phyloP scores from a whole-genome alignment of 2,329 filamentous ascomycete genomes.

The Rugonectria rugulosa region DNA sequence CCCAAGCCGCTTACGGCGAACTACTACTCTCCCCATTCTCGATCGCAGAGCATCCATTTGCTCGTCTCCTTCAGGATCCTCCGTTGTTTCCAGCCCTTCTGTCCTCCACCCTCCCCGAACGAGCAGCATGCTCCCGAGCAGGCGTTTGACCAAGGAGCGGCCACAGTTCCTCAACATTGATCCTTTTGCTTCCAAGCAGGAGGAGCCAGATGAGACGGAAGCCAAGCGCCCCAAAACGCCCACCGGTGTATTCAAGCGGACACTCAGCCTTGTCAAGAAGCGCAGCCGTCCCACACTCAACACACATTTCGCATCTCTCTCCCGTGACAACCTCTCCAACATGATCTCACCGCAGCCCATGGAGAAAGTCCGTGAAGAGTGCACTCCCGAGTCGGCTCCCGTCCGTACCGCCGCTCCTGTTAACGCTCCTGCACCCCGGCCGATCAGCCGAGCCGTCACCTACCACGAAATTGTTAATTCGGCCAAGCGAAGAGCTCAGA shows the following conservation, averaged over 20 bases:
- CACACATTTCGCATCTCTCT: conserved; percentile 43
- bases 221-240: conserved; percentile 47
- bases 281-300: conserved; percentile 60
- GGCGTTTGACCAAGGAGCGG: conserved; percentile 46
- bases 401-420: background rate
- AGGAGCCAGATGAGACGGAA: conserved; percentile 38
- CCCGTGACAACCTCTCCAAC: conserved; percentile 44
- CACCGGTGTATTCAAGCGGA: conserved; percentile 59
- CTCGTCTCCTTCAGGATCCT: conserved; percentile 42
- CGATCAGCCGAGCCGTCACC: conserved; percentile 45
- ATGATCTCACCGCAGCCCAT: conserved; percentile 38
- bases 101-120: conserved; percentile 51
- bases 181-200: conserved; percentile 53
- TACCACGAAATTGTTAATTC: conserved; percentile 57
- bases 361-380: conserved; percentile 46
- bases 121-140: conserved; percentile 50
- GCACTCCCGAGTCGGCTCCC: conserved; percentile 33
- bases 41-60: conserved; percentile 45
- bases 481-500: conserved; percentile 50
- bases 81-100: conserved; percentile 19
- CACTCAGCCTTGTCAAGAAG: conserved; percentile 62
- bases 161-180: conserved; percentile 63
- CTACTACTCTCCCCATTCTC: conserved; percentile 42
- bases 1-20: conserved; percentile 39
- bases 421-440: conserved; percentile 28